These are phyloP conservation scores for Venturia carpophila DNA, from an alignment of 2,329 filamentous ascomycete species.

Conservation along the genomic window DNA sequence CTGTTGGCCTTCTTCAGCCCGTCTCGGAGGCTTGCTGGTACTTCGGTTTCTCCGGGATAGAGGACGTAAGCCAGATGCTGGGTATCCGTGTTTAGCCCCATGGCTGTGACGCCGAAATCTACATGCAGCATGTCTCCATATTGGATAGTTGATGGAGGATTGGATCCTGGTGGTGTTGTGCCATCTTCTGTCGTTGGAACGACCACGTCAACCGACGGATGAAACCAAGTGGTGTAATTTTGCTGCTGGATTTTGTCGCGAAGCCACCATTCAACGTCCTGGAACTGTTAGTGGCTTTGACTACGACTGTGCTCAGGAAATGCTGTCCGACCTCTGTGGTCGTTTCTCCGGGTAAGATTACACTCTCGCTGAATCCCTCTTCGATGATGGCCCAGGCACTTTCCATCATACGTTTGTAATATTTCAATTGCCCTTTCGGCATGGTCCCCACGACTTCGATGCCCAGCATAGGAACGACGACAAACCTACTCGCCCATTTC, in stretches of 20 bases:
- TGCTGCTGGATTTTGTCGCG: slow-evolving; percentile 5
- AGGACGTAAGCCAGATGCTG: background rate
- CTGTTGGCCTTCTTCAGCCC: background rate
- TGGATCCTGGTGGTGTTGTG: background rate
- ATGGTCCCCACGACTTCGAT: background rate
- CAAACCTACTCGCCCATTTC: background rate
- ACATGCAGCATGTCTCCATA: slow-evolving; percentile 5
- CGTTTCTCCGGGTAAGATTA: background rate
- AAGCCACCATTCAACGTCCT: slow-evolving; percentile 10
- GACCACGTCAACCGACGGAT: background rate
- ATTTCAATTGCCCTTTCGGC: slow-evolving; percentile 4
- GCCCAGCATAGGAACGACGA: background rate
- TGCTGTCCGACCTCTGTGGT: background rate
- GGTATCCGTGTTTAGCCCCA: background rate
- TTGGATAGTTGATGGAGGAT: background rate
- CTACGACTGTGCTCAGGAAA: background rate
- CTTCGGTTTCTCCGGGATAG: background rate
- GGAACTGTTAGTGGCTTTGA: background rate
- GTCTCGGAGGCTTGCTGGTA: background rate
- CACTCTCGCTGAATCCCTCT: background rate
- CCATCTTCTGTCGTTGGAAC: background rate
- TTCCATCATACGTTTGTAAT: slow-evolving; percentile 8
- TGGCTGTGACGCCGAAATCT: slow-evolving; percentile 4
- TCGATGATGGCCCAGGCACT: background rate
- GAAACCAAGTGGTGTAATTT: slow-evolving; percentile 6